Conservation (phyloP, 23 red algal genomes). For the Gracilaria gracilis region DNA sequence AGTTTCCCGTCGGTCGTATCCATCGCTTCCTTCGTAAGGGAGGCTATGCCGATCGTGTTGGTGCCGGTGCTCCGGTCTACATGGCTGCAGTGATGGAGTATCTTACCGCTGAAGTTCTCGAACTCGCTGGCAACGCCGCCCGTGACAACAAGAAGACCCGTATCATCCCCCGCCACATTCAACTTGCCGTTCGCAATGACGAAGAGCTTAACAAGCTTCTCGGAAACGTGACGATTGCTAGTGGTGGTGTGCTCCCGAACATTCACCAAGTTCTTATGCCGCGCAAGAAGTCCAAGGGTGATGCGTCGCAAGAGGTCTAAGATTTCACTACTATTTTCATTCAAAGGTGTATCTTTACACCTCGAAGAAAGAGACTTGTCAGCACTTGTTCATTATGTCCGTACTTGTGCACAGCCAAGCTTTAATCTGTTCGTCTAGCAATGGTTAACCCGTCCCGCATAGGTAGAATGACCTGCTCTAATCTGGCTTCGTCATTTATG, state of each 20-base stretch:
- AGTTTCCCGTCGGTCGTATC: conserved; percentile 99
- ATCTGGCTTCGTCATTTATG: conserved; percentile 49
- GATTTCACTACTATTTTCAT: neutral
- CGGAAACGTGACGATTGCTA: conserved; percentile 93
- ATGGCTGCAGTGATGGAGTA: conserved; percentile 99
- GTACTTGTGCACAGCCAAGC: neutral
- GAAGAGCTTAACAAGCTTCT: conserved; percentile 99
- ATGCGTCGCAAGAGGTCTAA: conserved; percentile 85
- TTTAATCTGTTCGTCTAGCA: conserved; percentile 63
- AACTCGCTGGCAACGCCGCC: conserved; percentile 97
- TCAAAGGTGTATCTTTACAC: conserved; percentile 84
- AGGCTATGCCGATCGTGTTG: conserved; percentile 96
- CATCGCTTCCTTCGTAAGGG: conserved; percentile 93
- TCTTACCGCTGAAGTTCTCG: conserved; percentile 99
- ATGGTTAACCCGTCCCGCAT: conserved; percentile 88
- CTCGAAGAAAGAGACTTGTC: conserved; percentile 59
- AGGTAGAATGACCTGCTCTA: conserved; percentile 80
- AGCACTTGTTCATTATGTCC: neutral
- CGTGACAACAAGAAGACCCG: conserved; percentile 99
- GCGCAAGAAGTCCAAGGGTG: conserved; percentile 92
- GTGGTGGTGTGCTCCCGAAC: conserved; percentile 97
- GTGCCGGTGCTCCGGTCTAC: conserved; percentile 99
- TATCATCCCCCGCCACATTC: conserved; percentile 99
- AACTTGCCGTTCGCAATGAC: conserved; percentile 98
- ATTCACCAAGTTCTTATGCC: conserved; percentile 95